Conservation (phyloP, 1,139 yeast species). For the Suhomyces taliae region DNA sequence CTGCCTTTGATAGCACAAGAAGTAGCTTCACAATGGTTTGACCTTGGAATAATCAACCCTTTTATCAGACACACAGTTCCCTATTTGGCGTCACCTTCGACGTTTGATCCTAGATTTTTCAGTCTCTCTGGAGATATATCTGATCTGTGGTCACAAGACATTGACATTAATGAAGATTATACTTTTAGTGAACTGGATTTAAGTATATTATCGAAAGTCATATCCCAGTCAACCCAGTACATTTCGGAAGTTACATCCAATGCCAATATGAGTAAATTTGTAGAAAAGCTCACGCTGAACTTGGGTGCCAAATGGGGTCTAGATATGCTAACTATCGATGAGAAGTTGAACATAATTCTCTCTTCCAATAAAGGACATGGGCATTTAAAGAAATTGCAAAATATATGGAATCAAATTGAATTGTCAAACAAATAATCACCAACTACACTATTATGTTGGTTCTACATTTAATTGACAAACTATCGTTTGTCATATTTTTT, state of each 20-base stretch:
- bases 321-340: conserved; percentile 14
- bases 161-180: conserved; percentile 56
- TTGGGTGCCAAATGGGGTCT: neutral
- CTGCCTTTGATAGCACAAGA: conserved; percentile 64
- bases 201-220: conserved; percentile 30
- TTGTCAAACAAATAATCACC: too few species aligned
- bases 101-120: conserved; percentile 44
- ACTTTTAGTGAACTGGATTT: conserved; percentile 39
- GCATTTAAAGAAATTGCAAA: conserved; percentile 11
- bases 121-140: conserved; percentile 17
- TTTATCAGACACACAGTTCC: conserved; percentile 54
- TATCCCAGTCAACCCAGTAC: conserved; percentile 32
- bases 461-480: too few species aligned
- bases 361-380: conserved; percentile 7
- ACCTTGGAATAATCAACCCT: conserved; percentile 21
- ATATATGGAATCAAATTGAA: conserved; percentile 3
- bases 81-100: conserved; percentile 53
- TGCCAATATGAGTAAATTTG: conserved; percentile 19
- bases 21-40: conserved; percentile 49
- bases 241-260: conserved; percentile 31
- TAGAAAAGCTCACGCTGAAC: conserved; percentile 10
- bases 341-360: conserved; percentile 21
- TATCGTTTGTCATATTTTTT: too few species aligned
- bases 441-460: too few species aligned
- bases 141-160: conserved; percentile 46